Evolutionary conservation across 2,329 filamentous ascomycete species (phyloP), one percentile per base, ranked within the genome.

Genomic region (Neofusicoccum ribis): DNA sequence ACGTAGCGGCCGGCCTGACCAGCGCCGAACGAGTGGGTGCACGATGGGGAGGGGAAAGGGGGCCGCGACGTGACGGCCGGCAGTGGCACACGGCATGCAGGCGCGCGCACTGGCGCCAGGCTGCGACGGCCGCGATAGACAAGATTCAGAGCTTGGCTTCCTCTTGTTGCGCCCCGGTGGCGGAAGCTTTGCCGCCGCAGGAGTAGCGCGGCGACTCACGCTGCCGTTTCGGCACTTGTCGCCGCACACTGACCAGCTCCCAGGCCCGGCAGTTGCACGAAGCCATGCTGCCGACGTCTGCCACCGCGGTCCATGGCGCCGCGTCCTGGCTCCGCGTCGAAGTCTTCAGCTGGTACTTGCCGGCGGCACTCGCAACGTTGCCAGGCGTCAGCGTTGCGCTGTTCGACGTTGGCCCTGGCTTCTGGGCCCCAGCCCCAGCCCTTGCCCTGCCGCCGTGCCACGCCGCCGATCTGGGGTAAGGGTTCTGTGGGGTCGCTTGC

Each of bases 401-500:
- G 31, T 12, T 41, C 11, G 5, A 14, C 15, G 2, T 34, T 15
- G 8, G 23, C 12, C 27, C 27, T 46, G 43, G n/a, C 27, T 2
- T n/a, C 20, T 59, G 54, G 54, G 41, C 43, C 41, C n/a, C 27
- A 31, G 27, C 27, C 27, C 27, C 37, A 31, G 54, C 54, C 39
- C 27, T 34, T 34, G 54, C 27, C 15, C 14, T 43, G n/a, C 39
- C 23, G 54, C 23, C 11, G 39, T 46, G 41, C 43, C 41, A 44
- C 23, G 20, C 27, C 37, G 56, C n/a, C 56, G 56, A 60, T 60
- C 56, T 60, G 43, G 56, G 56, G 56, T 31, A 60, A 60, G 31
- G 56, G 41, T 11, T 60, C 20, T 56, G 52, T 49, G 56, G 56
- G 56, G 56, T 60, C 31, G 56, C 41, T 46, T 47, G 56, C 56